phyloP scores from a whole-genome alignment of 108 stramenopile genomes.

The Fistulifera solaris region DNA sequence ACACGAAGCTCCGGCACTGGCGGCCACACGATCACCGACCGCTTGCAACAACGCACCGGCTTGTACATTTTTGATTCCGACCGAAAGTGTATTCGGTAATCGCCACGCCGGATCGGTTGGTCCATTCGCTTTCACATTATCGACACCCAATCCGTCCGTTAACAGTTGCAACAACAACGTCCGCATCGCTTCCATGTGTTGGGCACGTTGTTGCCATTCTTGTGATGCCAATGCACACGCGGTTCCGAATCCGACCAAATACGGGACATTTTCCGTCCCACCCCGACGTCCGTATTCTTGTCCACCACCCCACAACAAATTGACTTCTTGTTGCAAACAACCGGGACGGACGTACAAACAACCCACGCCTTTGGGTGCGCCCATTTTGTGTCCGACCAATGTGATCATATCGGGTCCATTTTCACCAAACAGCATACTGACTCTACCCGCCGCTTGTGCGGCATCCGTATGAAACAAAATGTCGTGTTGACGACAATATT shows the following conservation, averaged over 20 bases:
- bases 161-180: slow-evolving; percentile 46
- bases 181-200: slow-evolving; percentile 62
- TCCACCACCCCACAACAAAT: slow-evolving; percentile 55
- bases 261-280: slow-evolving; percentile 94
- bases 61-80: slow-evolving; percentile 59
- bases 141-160: slow-evolving; percentile 23
- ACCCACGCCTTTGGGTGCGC: slow-evolving; percentile 94
- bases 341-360: slow-evolving; percentile 79
- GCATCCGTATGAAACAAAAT: slow-evolving; percentile 96
- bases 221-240: slow-evolving; percentile 47
- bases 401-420: slow-evolving; percentile 78
- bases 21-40: slow-evolving; percentile 72
- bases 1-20: slow-evolving; percentile 89
- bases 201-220: slow-evolving; percentile 29
- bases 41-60: slow-evolving; percentile 43
- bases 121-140: slow-evolving; percentile 61
- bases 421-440: slow-evolving; percentile 35
- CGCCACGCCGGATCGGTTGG: slow-evolving; percentile 45
- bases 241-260: slow-evolving; percentile 82
- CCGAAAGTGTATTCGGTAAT: slow-evolving; percentile 91
- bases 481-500: slow-evolving; percentile 39
- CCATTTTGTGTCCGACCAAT: slow-evolving; percentile 96
- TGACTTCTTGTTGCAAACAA: slow-evolving; percentile 46
- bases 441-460: slow-evolving; percentile 92
- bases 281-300: slow-evolving; percentile 84